These are phyloP conservation scores for Naumovozyma baii DNA, from an alignment of 805 yeast species.

Conservation along the genomic window DNA sequence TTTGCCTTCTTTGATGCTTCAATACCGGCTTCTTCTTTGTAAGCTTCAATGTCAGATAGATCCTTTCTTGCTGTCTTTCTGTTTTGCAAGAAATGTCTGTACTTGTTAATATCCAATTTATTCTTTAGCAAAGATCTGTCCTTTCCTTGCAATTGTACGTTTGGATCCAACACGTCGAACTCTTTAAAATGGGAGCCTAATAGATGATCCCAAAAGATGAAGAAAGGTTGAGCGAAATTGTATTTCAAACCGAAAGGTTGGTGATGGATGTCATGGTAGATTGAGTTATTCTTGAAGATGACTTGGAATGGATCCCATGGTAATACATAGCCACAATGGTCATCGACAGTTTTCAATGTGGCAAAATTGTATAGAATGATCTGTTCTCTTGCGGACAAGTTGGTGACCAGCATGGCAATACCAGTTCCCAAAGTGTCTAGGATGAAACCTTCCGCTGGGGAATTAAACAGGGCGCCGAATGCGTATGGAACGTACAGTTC, in stretches of 20 bases:
- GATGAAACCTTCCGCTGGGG: conserved; percentile 86
- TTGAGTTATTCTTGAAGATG: conserved; percentile 88
- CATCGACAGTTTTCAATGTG: conserved; percentile 94
- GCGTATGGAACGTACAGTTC: conserved; percentile 93
- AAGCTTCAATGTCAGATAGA: conserved; percentile 7
- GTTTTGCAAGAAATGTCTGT: conserved; percentile 44
- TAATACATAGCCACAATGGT: conserved; percentile 94
- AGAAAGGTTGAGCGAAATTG: conserved; percentile 93
- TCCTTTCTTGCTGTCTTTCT: conserved; percentile 28
- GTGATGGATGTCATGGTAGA: conserved; percentile 95
- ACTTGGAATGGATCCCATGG: conserved; percentile 88
- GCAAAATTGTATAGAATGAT: conserved; percentile 71
- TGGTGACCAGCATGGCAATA: conserved; percentile 53
- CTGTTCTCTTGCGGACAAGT: conserved; percentile 68
- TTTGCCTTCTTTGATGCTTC: conserved; percentile 2
- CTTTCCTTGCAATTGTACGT: conserved; percentile 29
- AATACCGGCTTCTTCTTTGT: conserved; percentile 3
- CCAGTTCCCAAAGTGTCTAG: conserved; percentile 92
- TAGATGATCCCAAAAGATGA: conserved; percentile 81
- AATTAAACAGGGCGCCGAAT: conserved; percentile 90
- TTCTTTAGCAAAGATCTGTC: conserved; percentile 31
- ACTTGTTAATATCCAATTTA: conserved; percentile 56
- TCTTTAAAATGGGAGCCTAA: conserved; percentile 64
- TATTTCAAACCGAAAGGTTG: conserved; percentile 91
- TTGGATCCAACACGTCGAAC: conserved; percentile 35